Base-by-base conservation (phyloP, 768 basidiomycete genomes). In the Boletus eberwhitei region DNA sequence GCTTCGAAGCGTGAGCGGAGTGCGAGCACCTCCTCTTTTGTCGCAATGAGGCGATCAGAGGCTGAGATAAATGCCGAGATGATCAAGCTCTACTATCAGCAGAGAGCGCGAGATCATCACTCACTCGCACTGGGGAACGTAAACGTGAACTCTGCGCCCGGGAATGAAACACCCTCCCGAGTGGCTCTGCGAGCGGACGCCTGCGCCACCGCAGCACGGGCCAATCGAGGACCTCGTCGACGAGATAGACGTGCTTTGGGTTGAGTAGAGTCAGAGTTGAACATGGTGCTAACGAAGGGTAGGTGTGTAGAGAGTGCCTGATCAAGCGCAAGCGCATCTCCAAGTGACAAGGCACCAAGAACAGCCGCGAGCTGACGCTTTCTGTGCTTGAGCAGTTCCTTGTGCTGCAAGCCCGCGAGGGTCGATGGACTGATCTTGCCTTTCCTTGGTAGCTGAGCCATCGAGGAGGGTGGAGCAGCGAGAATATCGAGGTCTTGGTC, bases 241-340 rank as follows among this genome's bases (percentile, higher is more conserved):
- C 76, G 81, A 48, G 87, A 86, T 26, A 81, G 75, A 36, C 84
- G 78, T 34, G 81, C 73, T 58, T 72, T 76, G 8, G 68, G 72
- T 14, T 69, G 50, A 54, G 60, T 57, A 32, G 63, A 55, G 51
- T 58, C 62, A 31, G 67, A 56, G 31, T 71, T 69, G 42, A 73
- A 74, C 59, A 74, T 77, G 52, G 77, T 64, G 52, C 62, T 53
- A 16, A 64, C 60, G 43, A 70, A 70, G 49, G 63, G 63, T 8
- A 69, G 45, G 45, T 69, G 70, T 40, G 78, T 79, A 37, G 84
- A 84, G 42, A 93, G 73, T 26, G 90, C 90, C 68, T 87, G 86
- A 65, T 93, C 90, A 29, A 92, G 74, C 35, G 88, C 87, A 40
- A 90, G 75, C 14, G 84, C 81, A 69, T 90, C 85, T 17, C 82